Evolutionary conservation across 345 rosid genomes (phyloP).

Genomic region (Salix viminalis): DNA sequence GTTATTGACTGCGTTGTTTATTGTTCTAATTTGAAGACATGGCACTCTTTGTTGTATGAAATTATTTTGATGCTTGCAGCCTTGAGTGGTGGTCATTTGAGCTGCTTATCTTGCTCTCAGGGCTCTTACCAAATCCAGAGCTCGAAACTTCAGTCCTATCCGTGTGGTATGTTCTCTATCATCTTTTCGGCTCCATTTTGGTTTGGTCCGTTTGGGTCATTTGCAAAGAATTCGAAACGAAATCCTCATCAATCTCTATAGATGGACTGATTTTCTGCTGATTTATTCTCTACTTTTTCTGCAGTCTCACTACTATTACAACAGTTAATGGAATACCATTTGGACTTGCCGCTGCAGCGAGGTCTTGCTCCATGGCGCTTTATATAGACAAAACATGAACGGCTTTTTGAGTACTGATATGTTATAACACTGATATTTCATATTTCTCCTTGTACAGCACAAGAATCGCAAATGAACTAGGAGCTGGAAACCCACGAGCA

Average conservation of each 20-base stretch:
- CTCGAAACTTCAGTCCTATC: conserved; percentile 90
- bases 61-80: conserved; percentile 35
- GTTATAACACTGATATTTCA: not conserved
- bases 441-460: conserved; percentile 7
- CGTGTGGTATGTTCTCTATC: conserved; percentile 51
- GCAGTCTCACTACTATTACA: conserved; percentile 21
- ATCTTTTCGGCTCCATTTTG: not conserved
- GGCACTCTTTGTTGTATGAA: not conserved
- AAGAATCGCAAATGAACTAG: conserved; percentile 25
- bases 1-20: not conserved
- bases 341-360: conserved; percentile 26
- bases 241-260: not conserved
- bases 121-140: conserved; percentile 70
- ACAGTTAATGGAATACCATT: conserved; percentile 20
- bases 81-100: conserved; percentile 99
- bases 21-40: not conserved
- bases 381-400: not conserved
- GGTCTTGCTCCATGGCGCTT: conserved; percentile 3
- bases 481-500: conserved; percentile 23
- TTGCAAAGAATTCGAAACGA: not conserved
- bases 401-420: not conserved
- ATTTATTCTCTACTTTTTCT: not conserved
- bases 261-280: not conserved
- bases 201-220: not conserved
- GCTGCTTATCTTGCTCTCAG: conserved; percentile 72